phyloP scores from a whole-genome alignment of 495 filamentous ascomycete species.

The Hyaloscypha hepaticicola region DNA sequence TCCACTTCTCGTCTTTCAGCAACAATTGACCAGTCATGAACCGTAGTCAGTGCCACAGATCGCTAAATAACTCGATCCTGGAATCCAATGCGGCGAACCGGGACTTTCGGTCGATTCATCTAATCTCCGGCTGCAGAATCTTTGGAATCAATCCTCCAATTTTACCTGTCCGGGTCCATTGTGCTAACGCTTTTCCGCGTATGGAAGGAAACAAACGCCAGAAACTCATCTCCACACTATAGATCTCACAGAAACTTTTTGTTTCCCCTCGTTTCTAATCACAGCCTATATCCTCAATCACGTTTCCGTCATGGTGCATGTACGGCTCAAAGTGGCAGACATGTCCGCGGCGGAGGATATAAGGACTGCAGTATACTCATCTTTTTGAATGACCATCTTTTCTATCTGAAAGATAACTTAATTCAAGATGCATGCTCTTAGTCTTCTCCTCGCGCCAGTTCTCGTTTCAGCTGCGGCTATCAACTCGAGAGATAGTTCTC shows the following conservation, averaged over 20 bases:
- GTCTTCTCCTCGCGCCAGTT: slow-evolving; percentile 14
- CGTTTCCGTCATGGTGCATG: not conserved
- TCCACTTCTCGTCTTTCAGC: not conserved
- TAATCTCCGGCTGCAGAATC: not conserved
- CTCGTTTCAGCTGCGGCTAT: slow-evolving; percentile 15
- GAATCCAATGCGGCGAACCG: not conserved
- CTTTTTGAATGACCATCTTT: not conserved
- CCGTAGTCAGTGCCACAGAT: not conserved
- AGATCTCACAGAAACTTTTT: not conserved
- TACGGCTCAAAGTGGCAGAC: not conserved
- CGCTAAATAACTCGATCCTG: not conserved
- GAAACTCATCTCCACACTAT: not conserved
- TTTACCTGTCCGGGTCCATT: not conserved
- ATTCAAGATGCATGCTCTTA: slow-evolving; percentile 17
- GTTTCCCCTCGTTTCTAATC: not conserved
- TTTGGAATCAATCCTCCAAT: not conserved
- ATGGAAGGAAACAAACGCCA: not conserved
- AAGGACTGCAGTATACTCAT: not conserved
- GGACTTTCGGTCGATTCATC: not conserved
- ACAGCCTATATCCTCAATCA: not conserved
- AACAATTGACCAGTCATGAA: not conserved
- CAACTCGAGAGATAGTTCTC: not conserved
- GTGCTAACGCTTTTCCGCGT: not conserved
- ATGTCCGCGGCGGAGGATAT: not conserved
- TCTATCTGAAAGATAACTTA: not conserved